Conservation (phyloP, 805 yeast genomes). For the Schwanniomyces vanrijiae region DNA sequence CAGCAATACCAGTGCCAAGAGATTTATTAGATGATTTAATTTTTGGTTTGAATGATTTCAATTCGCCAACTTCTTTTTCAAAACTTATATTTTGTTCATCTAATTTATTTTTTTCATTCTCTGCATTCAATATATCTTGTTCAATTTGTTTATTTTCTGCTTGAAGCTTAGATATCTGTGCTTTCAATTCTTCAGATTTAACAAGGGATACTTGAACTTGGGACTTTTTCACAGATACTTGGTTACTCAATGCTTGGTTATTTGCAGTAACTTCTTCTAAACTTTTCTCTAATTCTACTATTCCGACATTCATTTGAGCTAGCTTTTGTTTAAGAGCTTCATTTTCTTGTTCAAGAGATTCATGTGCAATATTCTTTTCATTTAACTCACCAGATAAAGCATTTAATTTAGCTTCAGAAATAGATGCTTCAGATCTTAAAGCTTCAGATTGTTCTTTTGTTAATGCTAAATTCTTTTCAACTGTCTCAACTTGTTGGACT, state of each 20-base stretch:
- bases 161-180: slow-evolving; percentile 26
- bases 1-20: slow-evolving; percentile 10
- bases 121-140: slow-evolving; percentile 18
- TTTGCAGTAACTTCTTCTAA: slow-evolving; percentile 53
- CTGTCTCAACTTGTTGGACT: slow-evolving; percentile 69
- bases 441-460: slow-evolving; percentile 68
- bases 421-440: slow-evolving; percentile 67
- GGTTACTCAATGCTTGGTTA: slow-evolving; percentile 59
- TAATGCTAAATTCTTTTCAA: slow-evolving; percentile 59
- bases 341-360: slow-evolving; percentile 69
- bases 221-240: slow-evolving; percentile 63
- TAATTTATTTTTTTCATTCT: slow-evolving; percentile 13
- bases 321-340: slow-evolving; percentile 66
- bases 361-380: slow-evolving; percentile 58
- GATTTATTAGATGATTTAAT: background rate
- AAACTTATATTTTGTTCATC: slow-evolving; percentile 13
- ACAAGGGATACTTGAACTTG: slow-evolving; percentile 68
- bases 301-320: slow-evolving; percentile 64
- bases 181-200: slow-evolving; percentile 40
- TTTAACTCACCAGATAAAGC: slow-evolving; percentile 66
- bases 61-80: background rate
- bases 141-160: slow-evolving; percentile 20
- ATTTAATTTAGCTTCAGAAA: slow-evolving; percentile 77
- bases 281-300: slow-evolving; percentile 56
- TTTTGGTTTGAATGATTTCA: background rate